A percentile compares a stretch with the other conserved stretches of the same genome.
Evolutionary conservation across 768 basidiomycete genomes (phyloP).

Genomic region (Pleurotus tuoliensis): DNA sequence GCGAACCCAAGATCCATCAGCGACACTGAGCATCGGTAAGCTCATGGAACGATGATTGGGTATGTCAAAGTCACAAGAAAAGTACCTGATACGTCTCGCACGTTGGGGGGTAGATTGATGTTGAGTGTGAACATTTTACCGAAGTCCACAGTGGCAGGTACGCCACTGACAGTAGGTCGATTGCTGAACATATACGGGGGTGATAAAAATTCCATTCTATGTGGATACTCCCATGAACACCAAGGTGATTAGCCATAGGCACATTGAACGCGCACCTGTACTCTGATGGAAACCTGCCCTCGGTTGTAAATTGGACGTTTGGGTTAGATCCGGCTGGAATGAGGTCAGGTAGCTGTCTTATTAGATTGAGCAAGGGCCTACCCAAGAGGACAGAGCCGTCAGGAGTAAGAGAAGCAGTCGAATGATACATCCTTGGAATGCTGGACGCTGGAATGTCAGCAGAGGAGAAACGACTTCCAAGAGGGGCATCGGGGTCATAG

Average conservation of each 20-base stretch:
- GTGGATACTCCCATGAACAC: not conserved
- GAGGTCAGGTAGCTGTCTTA: not conserved
- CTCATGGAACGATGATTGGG: not conserved
- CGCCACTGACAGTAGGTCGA: conserved; percentile 28
- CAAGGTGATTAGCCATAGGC: not conserved
- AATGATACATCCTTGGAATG: conserved; percentile 31
- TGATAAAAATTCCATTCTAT: conserved; percentile 31
- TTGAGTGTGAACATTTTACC: conserved; percentile 30
- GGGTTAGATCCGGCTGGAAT: conserved; percentile 43
- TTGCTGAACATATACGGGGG: conserved; percentile 37
- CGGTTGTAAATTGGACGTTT: conserved; percentile 28
- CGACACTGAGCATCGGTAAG: conserved; percentile 21
- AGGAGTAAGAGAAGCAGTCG: conserved; percentile 25
- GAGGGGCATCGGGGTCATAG: conserved; percentile 26
- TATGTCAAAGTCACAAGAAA: not conserved
- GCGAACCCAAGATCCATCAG: conserved; percentile 40
- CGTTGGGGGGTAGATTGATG: conserved; percentile 29
- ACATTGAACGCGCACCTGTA: conserved; percentile 19
- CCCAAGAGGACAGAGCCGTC: conserved; percentile 28
- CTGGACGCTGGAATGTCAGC: conserved; percentile 24
- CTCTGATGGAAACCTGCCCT: conserved; percentile 24
- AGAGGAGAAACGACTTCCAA: conserved; percentile 25
- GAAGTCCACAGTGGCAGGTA: conserved; percentile 34
- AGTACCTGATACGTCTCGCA: conserved; percentile 23
- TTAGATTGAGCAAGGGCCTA: not conserved